These are phyloP conservation scores for Dactylella cylindrospora DNA, from an alignment of 2,329 filamentous ascomycete species.

Conservation along the genomic window DNA sequence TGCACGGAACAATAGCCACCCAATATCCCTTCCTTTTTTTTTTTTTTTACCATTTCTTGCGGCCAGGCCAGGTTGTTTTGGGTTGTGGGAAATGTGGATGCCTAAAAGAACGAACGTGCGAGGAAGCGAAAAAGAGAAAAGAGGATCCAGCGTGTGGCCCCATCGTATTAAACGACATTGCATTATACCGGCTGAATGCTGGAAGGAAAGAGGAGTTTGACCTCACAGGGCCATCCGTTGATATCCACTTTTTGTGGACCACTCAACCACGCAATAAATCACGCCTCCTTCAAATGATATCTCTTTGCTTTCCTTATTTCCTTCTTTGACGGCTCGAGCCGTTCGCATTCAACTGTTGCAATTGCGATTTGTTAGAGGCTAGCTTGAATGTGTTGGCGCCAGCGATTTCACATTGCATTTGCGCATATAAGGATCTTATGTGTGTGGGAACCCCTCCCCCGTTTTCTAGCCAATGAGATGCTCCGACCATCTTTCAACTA, in stretches of 20 bases:
- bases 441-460: no score
- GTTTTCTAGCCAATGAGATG: no score
- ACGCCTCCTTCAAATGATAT: slow-evolving; percentile 42
- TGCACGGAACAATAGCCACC: no score
- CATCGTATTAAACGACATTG: slow-evolving; percentile 42
- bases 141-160: slow-evolving; percentile 8
- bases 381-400: slow-evolving; percentile 39
- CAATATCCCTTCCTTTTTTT: no score
- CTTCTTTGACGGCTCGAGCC: slow-evolving; percentile 24
- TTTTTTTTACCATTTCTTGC: slow-evolving; percentile 19
- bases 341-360: slow-evolving; percentile 35
- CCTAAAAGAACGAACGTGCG: slow-evolving; percentile 38
- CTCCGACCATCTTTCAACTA: no score
- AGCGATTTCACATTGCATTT: no score
- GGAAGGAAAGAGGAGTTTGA: slow-evolving; percentile 34
- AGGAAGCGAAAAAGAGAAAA: not conserved
- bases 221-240: not conserved
- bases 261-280: slow-evolving; percentile 33
- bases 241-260: slow-evolving; percentile 22
- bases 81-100: slow-evolving; percentile 44
- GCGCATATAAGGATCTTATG: no score
- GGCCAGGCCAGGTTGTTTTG: slow-evolving; percentile 29
- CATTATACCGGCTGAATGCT: slow-evolving; percentile 45
- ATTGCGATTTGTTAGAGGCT: no score
- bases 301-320: no score